Conservation (phyloP, 139 green algal species). For the Haematococcus sp. region DNA sequence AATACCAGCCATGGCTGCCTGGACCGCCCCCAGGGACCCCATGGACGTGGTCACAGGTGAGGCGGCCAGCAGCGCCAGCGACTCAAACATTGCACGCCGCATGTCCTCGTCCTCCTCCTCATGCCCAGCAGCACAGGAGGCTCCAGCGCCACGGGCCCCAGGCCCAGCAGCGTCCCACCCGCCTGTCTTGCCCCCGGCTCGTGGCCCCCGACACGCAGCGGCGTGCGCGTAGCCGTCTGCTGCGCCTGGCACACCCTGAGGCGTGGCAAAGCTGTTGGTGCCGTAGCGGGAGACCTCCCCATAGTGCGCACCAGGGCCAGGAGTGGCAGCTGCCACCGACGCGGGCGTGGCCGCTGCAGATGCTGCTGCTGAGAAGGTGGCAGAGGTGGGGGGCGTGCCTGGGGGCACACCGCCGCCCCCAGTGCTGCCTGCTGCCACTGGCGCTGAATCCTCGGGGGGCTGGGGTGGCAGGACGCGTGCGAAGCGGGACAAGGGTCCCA, state of each 20-base stretch:
- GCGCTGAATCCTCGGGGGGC: background rate
- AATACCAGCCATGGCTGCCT: background rate
- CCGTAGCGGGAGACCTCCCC: too few relatives aligned
- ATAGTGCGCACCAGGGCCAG: background rate
- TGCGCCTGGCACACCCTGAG: too few relatives aligned
- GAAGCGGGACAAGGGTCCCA: conserved; percentile 31
- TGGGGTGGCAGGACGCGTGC: conserved; percentile 2
- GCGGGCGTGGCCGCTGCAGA: background rate
- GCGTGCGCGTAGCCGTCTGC: background rate
- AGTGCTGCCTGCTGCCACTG: background rate
- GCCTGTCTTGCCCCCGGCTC: background rate
- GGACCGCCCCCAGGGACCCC: too few relatives aligned
- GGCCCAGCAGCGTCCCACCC: background rate
- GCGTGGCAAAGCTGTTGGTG: too few relatives aligned
- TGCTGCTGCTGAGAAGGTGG: background rate
- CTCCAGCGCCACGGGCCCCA: background rate
- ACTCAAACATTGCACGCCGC: conserved; percentile 22
- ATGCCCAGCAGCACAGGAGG: background rate
- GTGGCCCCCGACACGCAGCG: background rate
- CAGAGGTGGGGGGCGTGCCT: background rate
- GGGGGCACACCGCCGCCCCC: background rate
- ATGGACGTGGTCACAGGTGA: too few relatives aligned
- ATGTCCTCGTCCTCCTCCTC: conserved; percentile 19
- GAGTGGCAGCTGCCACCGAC: background rate
- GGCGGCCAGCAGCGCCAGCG: background rate